Evolutionary conservation across 148 eudicot species (phyloP), one percentile per base, ranked within the genome.

Genomic region (Vaccinium myrtillus): DNA sequence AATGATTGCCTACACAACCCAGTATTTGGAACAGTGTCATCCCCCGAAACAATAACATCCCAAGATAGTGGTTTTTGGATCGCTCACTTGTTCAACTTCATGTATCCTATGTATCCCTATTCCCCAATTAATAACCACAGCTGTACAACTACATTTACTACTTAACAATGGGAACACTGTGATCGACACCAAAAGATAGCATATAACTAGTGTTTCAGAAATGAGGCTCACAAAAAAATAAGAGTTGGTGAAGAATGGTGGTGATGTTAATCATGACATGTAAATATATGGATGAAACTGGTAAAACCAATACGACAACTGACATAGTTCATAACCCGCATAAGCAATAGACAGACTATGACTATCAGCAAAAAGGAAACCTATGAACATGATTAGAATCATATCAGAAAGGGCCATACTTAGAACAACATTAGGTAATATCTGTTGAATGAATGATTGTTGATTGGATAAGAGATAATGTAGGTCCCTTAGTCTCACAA

Each of bases 351-450:
- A 21, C 13, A 82, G 16, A 53, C 78, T 61, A 36, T 73, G 76
- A 74, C 49, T 43, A 55, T 61, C 84, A 83, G 48, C 56, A 77
- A n/a, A 77, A 49, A 77, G 79, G 59, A 77, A 25, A 77, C 59
- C 53, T 30, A 11, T 77, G 46, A 43, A 43, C 46, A 43, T 43
- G 80, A 77, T 77, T 54, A 51, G 80, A 25, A 39, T 36, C 81
- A 30, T 32, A 55, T 55, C 46, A 79, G 49, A 79, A 55, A 16
- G 65, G 48, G 81, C 14, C 65, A 32, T 30, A 27, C 67, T 30
- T 19, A 51, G 46, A 79, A 79, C 67, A 79, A 27, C 36, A 79
- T 79, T 54, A 27, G 5, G 53, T 50, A 77, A 77, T 55, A n/a
- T 77, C 9, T n/a, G 80, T 77, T n/a, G 63, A 78, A 78, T 51